These are phyloP conservation scores for Mucor piriformis DNA, from an alignment of 371 early-diverging fungal genomes.

Conservation along the genomic window DNA sequence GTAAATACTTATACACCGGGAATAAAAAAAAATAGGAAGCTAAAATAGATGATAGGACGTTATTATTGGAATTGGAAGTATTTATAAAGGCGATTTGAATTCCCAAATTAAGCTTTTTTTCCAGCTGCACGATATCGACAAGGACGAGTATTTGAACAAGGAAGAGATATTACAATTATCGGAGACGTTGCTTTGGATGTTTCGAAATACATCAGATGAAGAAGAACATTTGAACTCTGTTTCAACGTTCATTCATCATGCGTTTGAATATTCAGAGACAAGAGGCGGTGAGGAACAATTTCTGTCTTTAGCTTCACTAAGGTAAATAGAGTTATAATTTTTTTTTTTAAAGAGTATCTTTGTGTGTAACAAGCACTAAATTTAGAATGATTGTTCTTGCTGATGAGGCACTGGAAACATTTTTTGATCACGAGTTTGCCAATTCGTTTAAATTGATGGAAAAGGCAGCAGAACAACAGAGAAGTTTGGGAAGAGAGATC, in stretches of 20 bases:
- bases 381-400: constrained; percentile 73
- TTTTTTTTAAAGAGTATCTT: no score
- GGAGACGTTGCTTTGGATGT: constrained; percentile 84
- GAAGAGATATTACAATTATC: constrained; percentile 89
- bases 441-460: constrained; percentile 67
- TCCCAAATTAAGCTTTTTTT: constrained; percentile 84
- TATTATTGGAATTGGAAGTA: constrained; percentile 76
- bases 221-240: constrained; percentile 70
- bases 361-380: background rate
- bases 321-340: constrained; percentile 26
- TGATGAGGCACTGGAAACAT: constrained; percentile 70
- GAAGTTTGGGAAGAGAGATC: constrained; percentile 59
- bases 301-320: constrained; percentile 44
- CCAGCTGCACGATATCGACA: constrained; percentile 78
- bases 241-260: constrained; percentile 70
- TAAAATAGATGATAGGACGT: constrained; percentile 59
- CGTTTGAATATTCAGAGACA: constrained; percentile 68
- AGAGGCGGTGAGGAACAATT: constrained; percentile 29
- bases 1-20: no score
- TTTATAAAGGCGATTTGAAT: constrained; percentile 82
- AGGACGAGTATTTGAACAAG: constrained; percentile 71
- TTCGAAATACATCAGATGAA: constrained; percentile 67
- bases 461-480: constrained; percentile 61
- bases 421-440: constrained; percentile 71
- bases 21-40: background rate